phyloP scores from a whole-genome alignment of 192 early-diverging fungal genomes.

The Diversispora epigaea region DNA sequence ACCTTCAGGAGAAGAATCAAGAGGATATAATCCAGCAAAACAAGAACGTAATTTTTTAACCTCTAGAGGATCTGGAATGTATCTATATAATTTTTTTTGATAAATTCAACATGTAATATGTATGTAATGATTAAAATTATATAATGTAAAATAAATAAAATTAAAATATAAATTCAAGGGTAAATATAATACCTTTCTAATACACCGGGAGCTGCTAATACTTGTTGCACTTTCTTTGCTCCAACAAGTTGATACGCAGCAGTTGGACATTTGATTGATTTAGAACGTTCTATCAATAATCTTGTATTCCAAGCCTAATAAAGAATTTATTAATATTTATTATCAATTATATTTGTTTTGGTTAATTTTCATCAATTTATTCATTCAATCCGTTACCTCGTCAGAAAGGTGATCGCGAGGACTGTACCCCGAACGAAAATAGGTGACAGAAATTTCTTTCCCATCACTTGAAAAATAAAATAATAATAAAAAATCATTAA shows the following conservation, averaged over 20 bases:
- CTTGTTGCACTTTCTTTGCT: conserved; percentile 96
- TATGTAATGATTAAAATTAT: background rate
- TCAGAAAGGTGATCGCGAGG: conserved; percentile 82
- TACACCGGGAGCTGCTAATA: conserved; percentile 74
- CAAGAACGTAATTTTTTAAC: conserved; percentile 61
- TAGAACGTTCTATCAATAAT: conserved; percentile 77
- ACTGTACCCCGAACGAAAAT: conserved; percentile 89
- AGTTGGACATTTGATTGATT: conserved; percentile 84
- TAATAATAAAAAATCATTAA: background rate
- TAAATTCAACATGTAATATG: background rate
- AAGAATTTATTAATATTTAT: background rate
- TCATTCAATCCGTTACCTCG: conserved; percentile 46
- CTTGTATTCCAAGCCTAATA: conserved; percentile 88
- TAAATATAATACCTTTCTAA: conserved; percentile 67
- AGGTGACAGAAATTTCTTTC: conserved; percentile 80
- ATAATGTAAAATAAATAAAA: background rate
- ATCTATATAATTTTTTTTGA: conserved; percentile 40
- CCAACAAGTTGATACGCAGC: conserved; percentile 90
- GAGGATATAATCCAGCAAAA: conserved; percentile 89
- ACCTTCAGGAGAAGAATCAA: conserved; percentile 71
- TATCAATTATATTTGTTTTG: background rate
- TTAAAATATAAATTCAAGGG: background rate
- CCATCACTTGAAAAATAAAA: conserved; percentile 51
- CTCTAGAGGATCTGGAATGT: conserved; percentile 43
- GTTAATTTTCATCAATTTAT: too few species aligned